Conservation (phyloP, 1,139 yeast species). For the Hanseniaspora uvarum region DNA sequence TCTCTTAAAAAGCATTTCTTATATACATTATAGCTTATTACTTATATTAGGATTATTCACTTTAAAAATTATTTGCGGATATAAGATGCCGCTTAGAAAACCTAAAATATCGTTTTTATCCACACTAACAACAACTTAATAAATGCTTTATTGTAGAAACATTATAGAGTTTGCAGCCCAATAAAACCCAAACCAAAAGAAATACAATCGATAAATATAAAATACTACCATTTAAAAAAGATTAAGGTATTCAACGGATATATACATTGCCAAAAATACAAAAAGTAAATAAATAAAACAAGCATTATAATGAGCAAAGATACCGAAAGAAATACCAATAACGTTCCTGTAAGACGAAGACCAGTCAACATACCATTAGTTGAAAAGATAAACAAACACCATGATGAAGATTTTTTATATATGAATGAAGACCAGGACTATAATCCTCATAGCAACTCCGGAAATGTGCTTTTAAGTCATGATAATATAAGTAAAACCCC, state of each 20-base stretch:
- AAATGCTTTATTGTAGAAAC: not conserved
- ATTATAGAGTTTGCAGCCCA: no score
- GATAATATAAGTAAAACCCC: conserved; percentile 17
- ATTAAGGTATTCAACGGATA: not conserved
- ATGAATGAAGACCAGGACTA: not conserved
- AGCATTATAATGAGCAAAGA: conserved; percentile 5
- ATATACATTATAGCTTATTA: not conserved
- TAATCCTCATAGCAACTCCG: not conserved
- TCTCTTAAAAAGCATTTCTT: no score
- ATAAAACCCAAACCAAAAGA: no score
- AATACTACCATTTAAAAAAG: no score
- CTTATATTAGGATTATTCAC: not conserved
- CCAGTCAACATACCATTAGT: conserved; percentile 5
- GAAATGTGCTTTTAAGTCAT: not conserved
- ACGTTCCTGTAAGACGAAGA: not conserved
- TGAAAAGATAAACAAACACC: conserved; percentile 13
- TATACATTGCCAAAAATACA: no score
- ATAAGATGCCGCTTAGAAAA: not conserved
- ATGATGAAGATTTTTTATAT: conserved; percentile 16
- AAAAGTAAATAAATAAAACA: not conserved
- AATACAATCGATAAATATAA: no score
- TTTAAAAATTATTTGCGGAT: not conserved
- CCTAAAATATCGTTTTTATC: not conserved
- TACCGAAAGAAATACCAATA: conserved; percentile 1
- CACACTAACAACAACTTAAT: not conserved